phyloP scores from a whole-genome alignment of 441 rosid species.

The Omphalea diandra region DNA sequence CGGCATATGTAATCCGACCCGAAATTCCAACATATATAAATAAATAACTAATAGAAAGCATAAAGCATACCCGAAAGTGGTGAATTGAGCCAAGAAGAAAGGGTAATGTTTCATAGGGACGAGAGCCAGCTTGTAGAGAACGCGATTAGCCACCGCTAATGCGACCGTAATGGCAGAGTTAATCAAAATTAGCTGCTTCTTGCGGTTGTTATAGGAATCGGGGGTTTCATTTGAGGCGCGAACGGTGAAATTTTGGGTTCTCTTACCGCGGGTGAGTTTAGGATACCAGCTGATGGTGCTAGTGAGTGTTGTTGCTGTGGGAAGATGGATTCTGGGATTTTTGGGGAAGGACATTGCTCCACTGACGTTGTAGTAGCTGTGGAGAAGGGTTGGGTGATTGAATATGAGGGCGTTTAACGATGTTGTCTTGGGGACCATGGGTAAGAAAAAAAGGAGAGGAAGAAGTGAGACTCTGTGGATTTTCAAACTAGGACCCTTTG shows the following conservation, averaged over 20 bases:
- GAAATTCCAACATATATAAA: too few species aligned
- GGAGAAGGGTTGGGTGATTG: constrained; percentile 6
- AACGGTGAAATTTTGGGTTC: constrained; percentile 27
- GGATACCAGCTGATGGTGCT: constrained; percentile 6
- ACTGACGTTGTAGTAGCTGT: constrained; percentile 17
- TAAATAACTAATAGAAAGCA: too few species aligned
- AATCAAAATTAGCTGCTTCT: constrained; percentile 32
- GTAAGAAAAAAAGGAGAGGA: constrained; percentile 12
- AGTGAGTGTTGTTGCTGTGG: constrained; percentile 14
- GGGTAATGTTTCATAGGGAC: constrained; percentile 89
- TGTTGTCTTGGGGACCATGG: constrained; percentile 29
- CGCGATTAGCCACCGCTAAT: constrained; percentile 77
- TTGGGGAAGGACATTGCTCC: constrained; percentile 17
- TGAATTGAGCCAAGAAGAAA: constrained; percentile 81
- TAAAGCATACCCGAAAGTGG: constrained; percentile 63
- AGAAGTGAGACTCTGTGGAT: too few species aligned
- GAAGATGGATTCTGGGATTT: constrained; percentile 15
- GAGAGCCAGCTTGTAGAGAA: constrained; percentile 89
- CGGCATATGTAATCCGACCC: too few species aligned
- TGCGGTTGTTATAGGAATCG: constrained; percentile 22
- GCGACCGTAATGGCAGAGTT: constrained; percentile 48
- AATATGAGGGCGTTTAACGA: constrained; percentile 20
- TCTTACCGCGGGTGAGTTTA: constrained; percentile 18
- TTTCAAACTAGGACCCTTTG: too few species aligned
- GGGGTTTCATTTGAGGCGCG: constrained; percentile 28